Conservation (phyloP, 371 early-diverging fungal species). For the Batkoa obscura region DNA sequence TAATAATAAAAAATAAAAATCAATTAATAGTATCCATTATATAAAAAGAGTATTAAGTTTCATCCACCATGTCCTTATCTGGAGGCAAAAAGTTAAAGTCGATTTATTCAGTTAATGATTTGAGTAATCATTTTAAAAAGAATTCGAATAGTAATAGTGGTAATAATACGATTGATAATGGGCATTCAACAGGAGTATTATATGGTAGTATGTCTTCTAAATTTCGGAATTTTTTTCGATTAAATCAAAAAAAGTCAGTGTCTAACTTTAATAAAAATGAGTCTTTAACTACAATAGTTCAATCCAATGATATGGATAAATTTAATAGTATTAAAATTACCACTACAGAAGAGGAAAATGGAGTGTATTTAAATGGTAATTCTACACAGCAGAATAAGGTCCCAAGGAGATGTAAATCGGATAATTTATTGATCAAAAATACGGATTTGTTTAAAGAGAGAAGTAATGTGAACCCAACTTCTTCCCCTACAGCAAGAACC, state of each 20-base stretch:
- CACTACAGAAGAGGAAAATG: background rate
- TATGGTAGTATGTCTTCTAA: conserved; percentile 4
- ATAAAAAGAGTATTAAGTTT: too few relatives aligned
- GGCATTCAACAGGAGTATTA: background rate
- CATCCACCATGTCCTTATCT: conserved; percentile 6
- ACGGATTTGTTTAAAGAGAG: too few relatives aligned
- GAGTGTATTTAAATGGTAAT: background rate
- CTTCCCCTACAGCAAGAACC: conserved; percentile 18
- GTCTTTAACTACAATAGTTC: background rate
- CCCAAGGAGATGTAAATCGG: conserved; percentile 4
- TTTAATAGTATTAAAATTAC: background rate
- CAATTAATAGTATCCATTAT: too few relatives aligned
- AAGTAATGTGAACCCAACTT: too few relatives aligned
- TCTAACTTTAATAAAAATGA: too few relatives aligned
- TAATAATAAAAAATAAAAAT: too few relatives aligned
- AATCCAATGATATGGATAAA: background rate
- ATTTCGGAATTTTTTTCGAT: background rate
- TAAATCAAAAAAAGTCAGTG: conserved; percentile 3
- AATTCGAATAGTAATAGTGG: background rate
- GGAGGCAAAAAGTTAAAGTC: background rate
- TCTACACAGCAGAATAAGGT: conserved; percentile 6
- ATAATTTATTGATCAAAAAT: conserved; percentile 8
- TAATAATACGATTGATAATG: background rate
- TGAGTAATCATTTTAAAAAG: background rate
- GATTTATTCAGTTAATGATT: background rate